Evolutionary conservation across 345 rosid species (phyloP).

Genomic region (Combretum micranthum): DNA sequence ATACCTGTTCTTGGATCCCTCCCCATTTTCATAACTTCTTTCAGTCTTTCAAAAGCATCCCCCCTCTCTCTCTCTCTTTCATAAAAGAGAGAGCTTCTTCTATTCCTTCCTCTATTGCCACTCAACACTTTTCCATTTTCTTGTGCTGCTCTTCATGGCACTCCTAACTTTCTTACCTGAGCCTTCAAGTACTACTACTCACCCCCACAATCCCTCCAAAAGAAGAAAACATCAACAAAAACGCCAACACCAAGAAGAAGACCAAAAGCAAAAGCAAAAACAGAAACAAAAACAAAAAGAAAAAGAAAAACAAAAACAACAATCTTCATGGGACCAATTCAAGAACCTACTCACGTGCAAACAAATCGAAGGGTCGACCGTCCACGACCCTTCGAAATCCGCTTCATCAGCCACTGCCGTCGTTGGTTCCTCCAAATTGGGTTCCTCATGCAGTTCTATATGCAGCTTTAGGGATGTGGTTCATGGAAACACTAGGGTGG

Average conservation of each 20-base stretch:
- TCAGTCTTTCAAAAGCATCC: constrained; percentile 4
- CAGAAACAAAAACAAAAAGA: constrained; percentile 2
- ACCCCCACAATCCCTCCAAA: constrained; percentile 3
- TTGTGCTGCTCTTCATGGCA: constrained; percentile 40
- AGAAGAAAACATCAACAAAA: constrained; percentile 1
- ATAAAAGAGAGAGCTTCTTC: constrained; percentile 9
- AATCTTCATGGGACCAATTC: constrained; percentile 96
- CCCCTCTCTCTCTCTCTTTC: not conserved
- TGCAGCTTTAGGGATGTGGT: constrained; percentile 83
- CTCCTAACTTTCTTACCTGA: constrained; percentile 34
- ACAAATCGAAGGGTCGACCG: constrained; percentile 65
- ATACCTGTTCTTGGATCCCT: constrained; percentile 39
- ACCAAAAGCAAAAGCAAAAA: not conserved
- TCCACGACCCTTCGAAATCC: constrained; percentile 72
- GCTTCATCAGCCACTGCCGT: not conserved
- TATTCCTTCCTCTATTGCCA: not conserved
- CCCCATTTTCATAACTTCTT: constrained; percentile 8
- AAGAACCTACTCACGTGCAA: constrained; percentile 88
- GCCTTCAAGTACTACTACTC: constrained; percentile 26
- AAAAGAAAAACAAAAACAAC: constrained; percentile 1
- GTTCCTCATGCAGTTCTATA: constrained; percentile 87
- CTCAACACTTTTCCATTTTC: constrained; percentile 5
- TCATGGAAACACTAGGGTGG: constrained; percentile 88
- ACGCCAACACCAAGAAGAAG: not conserved
- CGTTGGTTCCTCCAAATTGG: constrained; percentile 26